Conservation (phyloP, 345 rosid species). For the Gossypium bickii region DNA sequence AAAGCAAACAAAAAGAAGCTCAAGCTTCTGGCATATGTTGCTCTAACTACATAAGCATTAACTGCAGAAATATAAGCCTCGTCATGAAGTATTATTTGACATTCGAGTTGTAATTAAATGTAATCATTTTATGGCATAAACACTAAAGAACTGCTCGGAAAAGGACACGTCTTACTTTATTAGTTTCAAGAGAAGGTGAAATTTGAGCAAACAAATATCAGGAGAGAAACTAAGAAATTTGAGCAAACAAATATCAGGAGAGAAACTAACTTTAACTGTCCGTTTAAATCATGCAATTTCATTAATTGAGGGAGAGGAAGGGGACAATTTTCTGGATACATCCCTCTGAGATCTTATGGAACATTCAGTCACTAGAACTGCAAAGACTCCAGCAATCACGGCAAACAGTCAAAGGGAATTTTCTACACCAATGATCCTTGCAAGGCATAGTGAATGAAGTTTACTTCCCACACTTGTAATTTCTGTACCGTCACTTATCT, state of each 20-base stretch:
- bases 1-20: background rate
- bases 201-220: background rate
- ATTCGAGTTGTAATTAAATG: background rate
- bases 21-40: background rate
- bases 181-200: background rate
- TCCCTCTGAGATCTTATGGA: background rate
- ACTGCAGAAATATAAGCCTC: background rate
- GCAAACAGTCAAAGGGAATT: background rate
- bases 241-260: background rate
- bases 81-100: background rate
- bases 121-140: conserved; percentile 7
- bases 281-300: background rate
- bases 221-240: background rate
- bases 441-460: background rate
- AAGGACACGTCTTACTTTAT: background rate
- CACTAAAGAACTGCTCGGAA: background rate
- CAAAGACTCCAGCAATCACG: background rate
- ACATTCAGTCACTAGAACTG: background rate
- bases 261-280: background rate
- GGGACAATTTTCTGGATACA: background rate
- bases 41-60: background rate
- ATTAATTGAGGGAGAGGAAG: background rate
- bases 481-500: background rate
- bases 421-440: background rate
- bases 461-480: background rate